Conservation (phyloP, 495 filamentous ascomycete genomes). For the Barbatosphaeria neglecta region DNA sequence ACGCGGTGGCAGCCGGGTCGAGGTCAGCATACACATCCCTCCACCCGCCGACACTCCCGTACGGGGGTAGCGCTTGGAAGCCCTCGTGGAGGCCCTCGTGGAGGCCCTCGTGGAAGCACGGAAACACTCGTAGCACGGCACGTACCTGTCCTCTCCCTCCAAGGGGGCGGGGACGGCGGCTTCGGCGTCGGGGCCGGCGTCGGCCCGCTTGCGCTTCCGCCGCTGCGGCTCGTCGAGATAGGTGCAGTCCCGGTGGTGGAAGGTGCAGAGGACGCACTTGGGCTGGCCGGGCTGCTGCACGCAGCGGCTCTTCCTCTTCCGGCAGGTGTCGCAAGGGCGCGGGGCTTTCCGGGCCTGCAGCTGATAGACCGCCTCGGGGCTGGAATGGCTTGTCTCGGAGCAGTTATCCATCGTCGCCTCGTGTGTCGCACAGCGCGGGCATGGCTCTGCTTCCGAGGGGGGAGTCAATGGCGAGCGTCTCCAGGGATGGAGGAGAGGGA, state of each 20-base stretch:
- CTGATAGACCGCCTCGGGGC: constrained; percentile 8
- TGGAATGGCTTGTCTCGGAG: constrained; percentile 10
- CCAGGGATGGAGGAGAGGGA: no score
- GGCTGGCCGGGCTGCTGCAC: constrained; percentile 49
- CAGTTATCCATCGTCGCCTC: constrained; percentile 8
- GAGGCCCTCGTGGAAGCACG: no score
- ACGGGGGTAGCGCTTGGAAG: no score
- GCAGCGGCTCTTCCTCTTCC: constrained; percentile 67
- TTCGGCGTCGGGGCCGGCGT: background rate
- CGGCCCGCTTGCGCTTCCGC: constrained; percentile 36
- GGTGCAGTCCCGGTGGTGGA: constrained; percentile 37
- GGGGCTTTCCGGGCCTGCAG: constrained; percentile 2
- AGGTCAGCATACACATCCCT: no score
- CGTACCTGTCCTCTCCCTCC: constrained; percentile 3
- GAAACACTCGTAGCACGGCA: background rate
- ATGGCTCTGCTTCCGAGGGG: no score
- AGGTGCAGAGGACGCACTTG: constrained; percentile 36
- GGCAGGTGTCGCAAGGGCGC: constrained; percentile 53
- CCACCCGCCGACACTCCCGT: no score
- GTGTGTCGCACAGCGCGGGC: no score
- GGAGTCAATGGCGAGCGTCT: no score
- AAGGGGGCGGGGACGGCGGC: constrained; percentile 1
- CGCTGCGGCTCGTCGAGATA: constrained; percentile 42
- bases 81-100: no score
- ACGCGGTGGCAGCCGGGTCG: no score